Conservation (phyloP, 768 basidiomycete species). For the Trametes cingulata region DNA sequence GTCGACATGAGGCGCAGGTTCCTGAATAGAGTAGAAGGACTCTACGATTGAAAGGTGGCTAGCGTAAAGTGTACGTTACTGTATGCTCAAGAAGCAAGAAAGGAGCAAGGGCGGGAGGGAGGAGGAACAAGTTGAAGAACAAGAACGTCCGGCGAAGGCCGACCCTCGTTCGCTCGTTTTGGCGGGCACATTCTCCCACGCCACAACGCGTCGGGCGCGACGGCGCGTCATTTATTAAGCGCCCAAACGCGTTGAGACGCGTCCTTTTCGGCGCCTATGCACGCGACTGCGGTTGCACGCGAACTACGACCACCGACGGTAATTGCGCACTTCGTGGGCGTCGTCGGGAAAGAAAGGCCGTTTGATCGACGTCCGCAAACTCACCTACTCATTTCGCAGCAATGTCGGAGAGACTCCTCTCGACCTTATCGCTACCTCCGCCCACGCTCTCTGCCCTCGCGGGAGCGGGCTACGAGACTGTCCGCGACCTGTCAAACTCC, state of each 20-base stretch:
- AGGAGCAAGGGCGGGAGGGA: conserved; percentile 9
- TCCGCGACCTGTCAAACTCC: conserved; percentile 48
- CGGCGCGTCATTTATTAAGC: conserved; percentile 1
- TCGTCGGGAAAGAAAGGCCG: neutral
- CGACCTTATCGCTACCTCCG: conserved; percentile 48
- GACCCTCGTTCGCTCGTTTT: conserved; percentile 16
- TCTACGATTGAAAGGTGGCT: conserved; percentile 1
- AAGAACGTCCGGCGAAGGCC: conserved; percentile 26
- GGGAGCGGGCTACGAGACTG: conserved; percentile 57
- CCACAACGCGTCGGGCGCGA: conserved; percentile 21
- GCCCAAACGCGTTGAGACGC: neutral
- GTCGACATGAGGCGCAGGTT: conserved; percentile 12
- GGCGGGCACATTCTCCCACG: conserved; percentile 23
- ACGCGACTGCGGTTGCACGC: neutral
- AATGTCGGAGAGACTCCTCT: conserved; percentile 48
- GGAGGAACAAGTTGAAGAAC: conserved; percentile 17
- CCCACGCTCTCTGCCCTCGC: conserved; percentile 48
- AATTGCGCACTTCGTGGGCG: too few relatives aligned
- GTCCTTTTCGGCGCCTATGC: neutral
- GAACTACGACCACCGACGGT: neutral
- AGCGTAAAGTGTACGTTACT: neutral
- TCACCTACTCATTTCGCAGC: conserved; percentile 7
- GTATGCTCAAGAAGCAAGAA: conserved; percentile 20
- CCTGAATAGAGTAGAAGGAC: conserved; percentile 3
- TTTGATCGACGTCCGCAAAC: neutral